Evolutionary conservation across 2,329 filamentous ascomycete species (phyloP).

Genomic region (Penicillium sp.): DNA sequence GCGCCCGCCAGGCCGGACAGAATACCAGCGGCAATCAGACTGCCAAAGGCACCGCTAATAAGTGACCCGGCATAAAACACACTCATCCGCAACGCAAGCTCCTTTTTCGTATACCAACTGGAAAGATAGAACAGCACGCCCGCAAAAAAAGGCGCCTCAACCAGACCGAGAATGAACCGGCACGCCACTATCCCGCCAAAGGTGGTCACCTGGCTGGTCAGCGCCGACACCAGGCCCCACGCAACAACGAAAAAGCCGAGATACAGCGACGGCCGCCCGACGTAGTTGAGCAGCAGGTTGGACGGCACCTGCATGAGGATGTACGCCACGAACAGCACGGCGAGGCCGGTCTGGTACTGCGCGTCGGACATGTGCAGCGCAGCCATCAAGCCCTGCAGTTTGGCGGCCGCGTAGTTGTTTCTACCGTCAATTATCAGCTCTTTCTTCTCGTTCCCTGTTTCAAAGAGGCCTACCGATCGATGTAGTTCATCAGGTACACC

Average conservation of each 20-base stretch:
- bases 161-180: constrained; percentile 44
- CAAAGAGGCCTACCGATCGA: constrained; percentile 34
- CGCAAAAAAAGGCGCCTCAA: constrained; percentile 47
- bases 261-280: constrained; percentile 41
- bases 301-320: constrained; percentile 47
- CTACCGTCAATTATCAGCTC: constrained; percentile 9
- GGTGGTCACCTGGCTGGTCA: constrained; percentile 41
- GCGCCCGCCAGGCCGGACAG: constrained; percentile 35
- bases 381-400: constrained; percentile 39
- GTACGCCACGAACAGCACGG: constrained; percentile 43
- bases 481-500: constrained; percentile 44
- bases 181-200: constrained; percentile 43
- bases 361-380: constrained; percentile 33
- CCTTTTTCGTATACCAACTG: constrained; percentile 53
- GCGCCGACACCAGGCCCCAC: constrained; percentile 45
- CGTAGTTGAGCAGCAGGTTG: constrained; percentile 41
- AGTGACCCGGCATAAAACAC: constrained; percentile 52
- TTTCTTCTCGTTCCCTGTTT: neutral
- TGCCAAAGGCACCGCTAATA: constrained; percentile 51
- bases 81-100: constrained; percentile 49
- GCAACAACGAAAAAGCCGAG: constrained; percentile 43
- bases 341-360: constrained; percentile 41
- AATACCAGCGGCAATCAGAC: constrained; percentile 52
- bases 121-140: constrained; percentile 48
- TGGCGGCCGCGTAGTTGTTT: constrained; percentile 47